Evolutionary conservation across 1,284 basidiomycete genomes (phyloP).

Genomic region (Apiotrichum sp.): DNA sequence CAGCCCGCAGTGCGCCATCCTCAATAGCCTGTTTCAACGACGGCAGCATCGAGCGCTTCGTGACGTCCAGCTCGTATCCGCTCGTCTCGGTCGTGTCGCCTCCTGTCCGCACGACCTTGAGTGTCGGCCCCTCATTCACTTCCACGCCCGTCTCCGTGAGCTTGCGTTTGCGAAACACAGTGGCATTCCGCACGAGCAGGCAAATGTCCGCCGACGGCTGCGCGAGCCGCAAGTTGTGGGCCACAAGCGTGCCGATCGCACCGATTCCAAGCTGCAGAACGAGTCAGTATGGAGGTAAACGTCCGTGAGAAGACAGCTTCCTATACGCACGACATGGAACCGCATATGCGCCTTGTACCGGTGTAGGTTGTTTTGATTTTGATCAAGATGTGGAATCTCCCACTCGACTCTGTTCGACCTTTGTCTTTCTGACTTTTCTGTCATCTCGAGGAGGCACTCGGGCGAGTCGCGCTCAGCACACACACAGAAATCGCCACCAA

Average conservation of each 20-base stretch:
- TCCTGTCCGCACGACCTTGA: slow-evolving; percentile 5
- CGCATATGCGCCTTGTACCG: slow-evolving; percentile 21
- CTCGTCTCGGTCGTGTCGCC: slow-evolving; percentile 13
- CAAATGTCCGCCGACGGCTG: slow-evolving; percentile 54
- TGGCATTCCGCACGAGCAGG: slow-evolving; percentile 56
- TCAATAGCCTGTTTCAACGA: not conserved
- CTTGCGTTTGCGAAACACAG: not conserved
- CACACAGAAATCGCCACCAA: too few species aligned
- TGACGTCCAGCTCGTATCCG: slow-evolving; percentile 23
- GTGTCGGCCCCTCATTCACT: not conserved
- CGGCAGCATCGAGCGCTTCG: not conserved
- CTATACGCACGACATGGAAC: slow-evolving; percentile 38
- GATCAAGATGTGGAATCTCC: too few species aligned
- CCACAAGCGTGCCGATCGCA: slow-evolving; percentile 71
- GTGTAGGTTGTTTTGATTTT: too few species aligned
- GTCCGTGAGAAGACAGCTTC: not conserved
- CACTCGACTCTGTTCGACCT: too few species aligned
- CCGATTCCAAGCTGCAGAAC: slow-evolving; percentile 58
- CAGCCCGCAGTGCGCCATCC: not conserved
- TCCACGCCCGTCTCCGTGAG: not conserved
- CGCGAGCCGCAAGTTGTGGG: slow-evolving; percentile 66
- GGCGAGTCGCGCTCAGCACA: too few species aligned
- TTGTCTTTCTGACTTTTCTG: too few species aligned
- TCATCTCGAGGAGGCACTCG: too few species aligned
- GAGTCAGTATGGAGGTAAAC: too few species aligned